phyloP scores from a whole-genome alignment of 208 protist genomes.

The Eutreptiella sp. region DNA sequence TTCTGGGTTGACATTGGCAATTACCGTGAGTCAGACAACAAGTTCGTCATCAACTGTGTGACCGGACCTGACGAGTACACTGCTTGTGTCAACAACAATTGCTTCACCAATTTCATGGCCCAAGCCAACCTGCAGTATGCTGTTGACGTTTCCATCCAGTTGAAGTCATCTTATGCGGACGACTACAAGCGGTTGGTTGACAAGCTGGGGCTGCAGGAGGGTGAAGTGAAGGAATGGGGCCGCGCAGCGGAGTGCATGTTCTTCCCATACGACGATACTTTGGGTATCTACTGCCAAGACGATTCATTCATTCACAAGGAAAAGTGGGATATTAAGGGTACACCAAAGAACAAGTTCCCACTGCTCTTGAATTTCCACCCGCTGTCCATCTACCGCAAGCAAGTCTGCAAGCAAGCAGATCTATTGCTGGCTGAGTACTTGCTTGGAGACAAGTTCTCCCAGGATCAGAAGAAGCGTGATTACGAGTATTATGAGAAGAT shows the following conservation, averaged over 20 bases:
- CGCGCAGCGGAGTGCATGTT: constrained; percentile 58
- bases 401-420: constrained; percentile 68
- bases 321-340: constrained; percentile 61
- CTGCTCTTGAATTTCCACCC: constrained; percentile 62
- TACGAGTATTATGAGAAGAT: constrained; percentile 75
- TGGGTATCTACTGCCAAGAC: constrained; percentile 69
- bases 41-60: constrained; percentile 70
- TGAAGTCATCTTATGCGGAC: constrained; percentile 49
- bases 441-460: constrained; percentile 58
- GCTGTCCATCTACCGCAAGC: constrained; percentile 69
- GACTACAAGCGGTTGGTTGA: constrained; percentile 57
- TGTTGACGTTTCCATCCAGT: constrained; percentile 49
- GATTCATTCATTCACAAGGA: constrained; percentile 75
- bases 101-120: constrained; percentile 81
- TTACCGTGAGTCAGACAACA: constrained; percentile 61
- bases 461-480: constrained; percentile 62
- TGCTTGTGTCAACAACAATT: constrained; percentile 70
- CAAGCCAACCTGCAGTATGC: constrained; percentile 72
- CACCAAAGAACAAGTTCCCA: constrained; percentile 35
- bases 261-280: constrained; percentile 62
- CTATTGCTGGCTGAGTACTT: constrained; percentile 69
- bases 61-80: constrained; percentile 74
- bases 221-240: constrained; percentile 63
- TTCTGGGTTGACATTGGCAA: constrained; percentile 74
- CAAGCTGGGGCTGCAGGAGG: constrained; percentile 54